Evolutionary conservation across 768 basidiomycete genomes (phyloP), one percentile per base, ranked within the genome.

Genomic region (Agrocybe chaxingu): DNA sequence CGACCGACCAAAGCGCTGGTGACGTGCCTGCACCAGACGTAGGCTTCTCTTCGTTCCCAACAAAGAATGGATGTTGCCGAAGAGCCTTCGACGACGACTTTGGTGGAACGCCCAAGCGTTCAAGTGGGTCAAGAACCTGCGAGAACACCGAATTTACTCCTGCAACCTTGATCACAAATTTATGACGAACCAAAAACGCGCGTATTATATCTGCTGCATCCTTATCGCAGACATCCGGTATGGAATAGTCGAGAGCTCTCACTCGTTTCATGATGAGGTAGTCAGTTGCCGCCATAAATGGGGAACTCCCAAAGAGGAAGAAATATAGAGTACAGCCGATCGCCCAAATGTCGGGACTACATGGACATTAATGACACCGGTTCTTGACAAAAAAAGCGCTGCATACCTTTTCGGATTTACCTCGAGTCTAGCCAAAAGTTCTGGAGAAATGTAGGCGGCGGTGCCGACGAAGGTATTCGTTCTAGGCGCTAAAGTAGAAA

Each of bases 251-350:
- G 42, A 90, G 74, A 40, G 82, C 78, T 68, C 94, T 89, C 69
- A 98, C 91, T 71, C 92, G 93, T 63, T 97, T 87, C 81, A 93
- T 95, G 31, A 89, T 97, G 52, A 97, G 81, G 62, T 95, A 98
- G 52, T 98, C 92, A 0, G 94, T 93, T 5, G 85, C 74, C 3
- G 88, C 94, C 55, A 89, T 82, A 73, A 99, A 99, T 1, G 94
- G 90, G 57, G 95, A 95, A 37, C 81, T 82, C 35, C 95, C 96
- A 9, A 88, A 82, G 45, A 98, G 84, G 77, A 98, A 87, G 66
- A 98, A 95, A 68, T 83, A 98, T 16, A 98, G 68, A 39, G 98
- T 86, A 68, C 96, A 98, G 1, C 94, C 97, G 19, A 97, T 76
- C 4, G 94, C 91, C 96, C 96, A 99, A 8, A 93, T 76, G 67